phyloP scores from a whole-genome alignment of 208 protist species.

The Zelonia costaricensis region DNA sequence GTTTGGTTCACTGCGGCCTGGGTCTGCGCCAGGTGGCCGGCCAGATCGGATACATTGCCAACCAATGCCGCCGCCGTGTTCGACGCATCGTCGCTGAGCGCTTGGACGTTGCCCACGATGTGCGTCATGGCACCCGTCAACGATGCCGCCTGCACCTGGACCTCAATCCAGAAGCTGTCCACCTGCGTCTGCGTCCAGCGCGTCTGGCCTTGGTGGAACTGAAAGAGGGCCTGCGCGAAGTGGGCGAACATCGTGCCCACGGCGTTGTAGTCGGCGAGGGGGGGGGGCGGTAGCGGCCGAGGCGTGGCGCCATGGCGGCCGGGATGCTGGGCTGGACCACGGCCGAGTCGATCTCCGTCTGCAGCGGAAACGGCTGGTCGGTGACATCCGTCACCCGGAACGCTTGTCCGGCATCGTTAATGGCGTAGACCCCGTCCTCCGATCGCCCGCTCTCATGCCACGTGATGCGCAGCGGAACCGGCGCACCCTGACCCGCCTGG shows the following conservation, averaged over 20 bases:
- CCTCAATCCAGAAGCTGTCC: background rate
- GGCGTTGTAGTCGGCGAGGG: too few relatives aligned
- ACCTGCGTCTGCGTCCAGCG: too few relatives aligned
- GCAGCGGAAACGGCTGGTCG: background rate
- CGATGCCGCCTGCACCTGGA: background rate
- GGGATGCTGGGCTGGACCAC: background rate
- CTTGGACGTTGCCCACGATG: background rate
- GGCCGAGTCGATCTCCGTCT: background rate
- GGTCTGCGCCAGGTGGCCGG: background rate
- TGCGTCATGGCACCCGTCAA: background rate
- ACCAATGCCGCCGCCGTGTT: background rate
- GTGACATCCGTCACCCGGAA: background rate
- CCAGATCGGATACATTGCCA: background rate
- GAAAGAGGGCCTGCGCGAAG: too few relatives aligned
- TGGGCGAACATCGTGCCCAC: too few relatives aligned
- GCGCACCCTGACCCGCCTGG: background rate
- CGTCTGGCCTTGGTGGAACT: too few relatives aligned
- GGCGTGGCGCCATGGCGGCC: background rate
- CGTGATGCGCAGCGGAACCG: background rate
- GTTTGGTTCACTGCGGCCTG: background rate
- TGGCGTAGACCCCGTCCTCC: background rate
- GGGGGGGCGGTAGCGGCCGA: too few relatives aligned
- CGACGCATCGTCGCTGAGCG: background rate
- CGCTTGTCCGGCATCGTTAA: background rate
- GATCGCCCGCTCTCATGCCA: background rate